These are phyloP conservation scores for Wickerhamomyces alni DNA, from an alignment of 805 yeast species.

Conservation along the genomic window DNA sequence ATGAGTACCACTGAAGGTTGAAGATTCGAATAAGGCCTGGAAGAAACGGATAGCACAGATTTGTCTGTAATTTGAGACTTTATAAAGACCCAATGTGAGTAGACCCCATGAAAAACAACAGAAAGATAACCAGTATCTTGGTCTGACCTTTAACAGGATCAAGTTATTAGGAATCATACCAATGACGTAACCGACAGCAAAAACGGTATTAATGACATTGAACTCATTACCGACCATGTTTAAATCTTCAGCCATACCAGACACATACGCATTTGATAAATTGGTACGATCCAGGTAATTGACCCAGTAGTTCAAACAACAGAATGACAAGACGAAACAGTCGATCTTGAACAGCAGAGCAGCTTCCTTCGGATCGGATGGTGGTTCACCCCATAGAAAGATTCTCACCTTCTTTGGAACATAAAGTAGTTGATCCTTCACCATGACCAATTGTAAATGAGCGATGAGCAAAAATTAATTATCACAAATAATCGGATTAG, in stretches of 20 bases:
- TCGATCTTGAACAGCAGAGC: slow-evolving; percentile 3
- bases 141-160: slow-evolving; percentile 44
- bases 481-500: too few species aligned
- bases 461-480: too few species aligned
- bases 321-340: slow-evolving; percentile 2
- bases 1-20: slow-evolving; percentile 51
- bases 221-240: slow-evolving; percentile 41
- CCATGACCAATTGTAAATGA: too few species aligned
- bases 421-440: not conserved
- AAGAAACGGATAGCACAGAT: slow-evolving; percentile 54
- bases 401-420: not conserved
- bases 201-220: slow-evolving; percentile 48
- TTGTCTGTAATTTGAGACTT: slow-evolving; percentile 39
- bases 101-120: slow-evolving; percentile 54
- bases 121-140: slow-evolving; percentile 49
- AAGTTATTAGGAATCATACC: slow-evolving; percentile 60
- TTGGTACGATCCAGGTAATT: not conserved
- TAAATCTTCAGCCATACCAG: slow-evolving; percentile 59
- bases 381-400: slow-evolving; percentile 6
- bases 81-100: slow-evolving; percentile 45
- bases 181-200: slow-evolving; percentile 55
- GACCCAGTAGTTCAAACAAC: slow-evolving; percentile 3
- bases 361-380: slow-evolving; percentile 1
- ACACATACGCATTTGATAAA: slow-evolving; percentile 32
- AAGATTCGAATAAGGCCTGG: slow-evolving; percentile 54